Base-by-base conservation (phyloP, 345 rosid species). In the Angophora floribunda region DNA sequence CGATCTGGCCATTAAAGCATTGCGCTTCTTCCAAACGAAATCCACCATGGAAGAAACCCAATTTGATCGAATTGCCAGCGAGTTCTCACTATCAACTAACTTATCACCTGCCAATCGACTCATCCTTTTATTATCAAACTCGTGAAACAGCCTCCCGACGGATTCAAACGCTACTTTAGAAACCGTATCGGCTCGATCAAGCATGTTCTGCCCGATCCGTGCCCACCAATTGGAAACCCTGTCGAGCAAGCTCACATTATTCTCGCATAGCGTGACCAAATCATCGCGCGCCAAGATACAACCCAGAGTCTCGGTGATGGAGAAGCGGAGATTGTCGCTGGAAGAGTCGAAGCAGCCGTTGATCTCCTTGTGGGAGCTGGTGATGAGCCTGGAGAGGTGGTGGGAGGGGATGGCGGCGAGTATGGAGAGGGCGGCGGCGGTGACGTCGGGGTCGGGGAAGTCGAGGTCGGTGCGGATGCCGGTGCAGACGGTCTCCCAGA, bases 151-250 rank as follows among this genome's bases (percentile, higher is more conserved):
- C 86, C 98, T 95, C 63, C 98, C 98, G 2, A 97, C 95, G 16
- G 99, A 97, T 91, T 97, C 99, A 88, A 96, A 96, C n/a, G 99
- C 99, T 4, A 96, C 99, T 88, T 96, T 97, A 16, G 98, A 95
- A 88, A 97, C 99, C 13, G 90, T 93, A 87, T 96, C 99, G 21
- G 99, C 94, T 89, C 91, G 92, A 70, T 96, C 99, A 26, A 97
- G 93, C 98, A 96, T 96, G 88, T 96, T 95, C 92, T 92, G 93
- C 85, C 97, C 99, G 75, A 97, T 96, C 41, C 97, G 91, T 12
- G 91, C 89, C 99, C 99, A 97, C 99, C 98, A 97, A 89, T 85
- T 93, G 78, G 99, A 95, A 44, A 96, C 97, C 91, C 96, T 95
- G 55, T 96, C 98, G 21, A 96, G 93, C 85, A 97, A 93, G 78